phyloP scores from a whole-genome alignment of 768 basidiomycete genomes.

The Gymnopilus junonius region DNA sequence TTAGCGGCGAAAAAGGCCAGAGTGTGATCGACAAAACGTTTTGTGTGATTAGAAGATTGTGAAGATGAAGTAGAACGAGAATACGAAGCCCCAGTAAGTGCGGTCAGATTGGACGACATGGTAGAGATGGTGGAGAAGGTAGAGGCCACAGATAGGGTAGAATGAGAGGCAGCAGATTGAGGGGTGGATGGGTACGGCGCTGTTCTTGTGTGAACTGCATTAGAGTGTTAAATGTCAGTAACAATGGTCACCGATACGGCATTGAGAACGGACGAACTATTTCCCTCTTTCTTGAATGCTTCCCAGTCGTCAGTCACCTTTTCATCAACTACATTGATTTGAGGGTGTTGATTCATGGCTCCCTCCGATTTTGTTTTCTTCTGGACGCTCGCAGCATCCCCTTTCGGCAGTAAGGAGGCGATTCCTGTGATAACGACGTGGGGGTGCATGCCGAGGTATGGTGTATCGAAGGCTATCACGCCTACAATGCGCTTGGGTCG shows the following conservation, averaged over 20 bases:
- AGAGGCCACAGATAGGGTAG: conserved; percentile 11
- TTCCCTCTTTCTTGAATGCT: conserved; percentile 38
- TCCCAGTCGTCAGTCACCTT: conserved; percentile 57
- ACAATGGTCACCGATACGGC: conserved; percentile 12
- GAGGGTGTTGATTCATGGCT: conserved; percentile 46
- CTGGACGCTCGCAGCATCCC: conserved; percentile 24
- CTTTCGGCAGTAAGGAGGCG: conserved; percentile 53
- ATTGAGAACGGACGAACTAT: conserved; percentile 21
- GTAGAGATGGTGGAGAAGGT: background rate
- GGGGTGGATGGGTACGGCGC: conserved; percentile 13
- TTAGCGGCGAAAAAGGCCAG: conserved; percentile 43
- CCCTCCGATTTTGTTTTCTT: conserved; percentile 35
- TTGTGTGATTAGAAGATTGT: conserved; percentile 18
- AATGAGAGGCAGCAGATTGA: background rate
- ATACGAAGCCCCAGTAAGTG: conserved; percentile 13
- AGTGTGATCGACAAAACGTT: conserved; percentile 37
- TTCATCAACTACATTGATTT: conserved; percentile 48
- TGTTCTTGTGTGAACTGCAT: conserved; percentile 6
- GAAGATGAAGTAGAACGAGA: conserved; percentile 16
- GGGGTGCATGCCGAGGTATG: conserved; percentile 65
- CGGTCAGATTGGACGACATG: conserved; percentile 4
- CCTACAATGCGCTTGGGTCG: conserved; percentile 51
- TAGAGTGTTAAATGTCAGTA: background rate
- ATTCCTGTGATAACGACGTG: conserved; percentile 62
- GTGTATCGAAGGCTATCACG: conserved; percentile 61